Evolutionary conservation across 2,329 filamentous ascomycete genomes (phyloP).

Genomic region (Sordariomycetes sp.): DNA sequence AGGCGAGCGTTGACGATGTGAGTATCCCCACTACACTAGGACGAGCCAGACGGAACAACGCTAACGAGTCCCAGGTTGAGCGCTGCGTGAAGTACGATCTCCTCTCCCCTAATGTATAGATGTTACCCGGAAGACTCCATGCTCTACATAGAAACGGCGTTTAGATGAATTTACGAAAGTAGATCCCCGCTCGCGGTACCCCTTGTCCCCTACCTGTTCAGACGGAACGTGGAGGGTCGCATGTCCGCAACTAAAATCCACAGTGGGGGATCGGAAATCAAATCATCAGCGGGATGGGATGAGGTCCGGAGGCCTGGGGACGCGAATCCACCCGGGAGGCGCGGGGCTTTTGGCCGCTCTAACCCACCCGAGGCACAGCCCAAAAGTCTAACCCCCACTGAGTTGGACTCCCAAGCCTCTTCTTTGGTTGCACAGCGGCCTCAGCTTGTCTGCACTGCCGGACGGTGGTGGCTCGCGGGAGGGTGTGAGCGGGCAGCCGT

Average conservation of each 20-base stretch:
- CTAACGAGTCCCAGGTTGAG: conserved; percentile 49
- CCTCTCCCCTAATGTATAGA: conserved; percentile 73
- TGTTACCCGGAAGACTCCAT: not conserved
- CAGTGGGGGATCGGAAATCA: not conserved
- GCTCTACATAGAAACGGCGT: not conserved
- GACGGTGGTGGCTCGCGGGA: too few species aligned
- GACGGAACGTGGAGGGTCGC: not conserved
- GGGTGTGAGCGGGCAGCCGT: too few species aligned
- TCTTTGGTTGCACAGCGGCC: too few species aligned
- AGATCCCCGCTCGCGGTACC: not conserved
- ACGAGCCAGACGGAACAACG: not conserved
- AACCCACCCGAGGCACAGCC: not conserved
- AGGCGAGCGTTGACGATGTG: conserved; percentile 82
- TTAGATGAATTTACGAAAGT: not conserved
- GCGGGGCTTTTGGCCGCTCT: not conserved
- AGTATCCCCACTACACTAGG: conserved; percentile 18
- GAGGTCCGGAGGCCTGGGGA: not conserved
- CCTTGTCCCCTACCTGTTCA: not conserved
- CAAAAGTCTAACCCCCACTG: not conserved
- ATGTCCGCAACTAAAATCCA: not conserved
- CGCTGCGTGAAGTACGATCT: conserved; percentile 85
- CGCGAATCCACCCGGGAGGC: too few species aligned
- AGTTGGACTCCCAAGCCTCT: too few species aligned
- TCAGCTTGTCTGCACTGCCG: too few species aligned
- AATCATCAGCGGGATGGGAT: not conserved